A percentile compares a stretch with the other conserved stretches of the same genome.
These are phyloP conservation scores for Pachysandra terminalis DNA, from an alignment of 164 flowering plant species.

Conservation along the genomic window DNA sequence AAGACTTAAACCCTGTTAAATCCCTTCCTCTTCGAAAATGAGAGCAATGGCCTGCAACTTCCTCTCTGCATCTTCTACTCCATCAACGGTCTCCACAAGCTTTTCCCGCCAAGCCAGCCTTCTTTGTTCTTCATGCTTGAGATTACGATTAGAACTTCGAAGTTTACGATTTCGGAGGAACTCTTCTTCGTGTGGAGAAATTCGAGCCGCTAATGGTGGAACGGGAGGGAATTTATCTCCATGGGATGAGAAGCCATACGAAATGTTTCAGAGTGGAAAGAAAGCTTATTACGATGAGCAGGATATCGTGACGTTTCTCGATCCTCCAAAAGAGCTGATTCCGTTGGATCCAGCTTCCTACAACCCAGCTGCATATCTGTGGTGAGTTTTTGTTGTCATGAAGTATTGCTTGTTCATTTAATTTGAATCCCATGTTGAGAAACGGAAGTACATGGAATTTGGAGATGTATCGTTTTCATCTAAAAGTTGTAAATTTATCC, in stretches of 20 bases:
- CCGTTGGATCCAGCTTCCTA: conserved; percentile 70
- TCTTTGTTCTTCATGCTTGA: background rate
- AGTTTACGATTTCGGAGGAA: background rate
- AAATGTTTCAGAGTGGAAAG: conserved; percentile 38
- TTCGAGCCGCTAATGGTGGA: conserved; percentile 29
- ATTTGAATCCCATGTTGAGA: background rate
- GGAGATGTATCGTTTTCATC: too few species aligned
- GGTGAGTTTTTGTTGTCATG: conserved; percentile 33
- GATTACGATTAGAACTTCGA: background rate
- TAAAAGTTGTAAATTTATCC: too few species aligned
- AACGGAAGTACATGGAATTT: too few species aligned
- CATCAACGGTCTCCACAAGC: background rate
- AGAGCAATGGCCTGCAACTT: conserved; percentile 1
- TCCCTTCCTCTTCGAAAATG: conserved; percentile 1
- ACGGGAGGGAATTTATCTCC: conserved; percentile 24
- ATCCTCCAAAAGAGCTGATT: conserved; percentile 69
- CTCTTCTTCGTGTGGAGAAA: conserved; percentile 3
- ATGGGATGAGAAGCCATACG: conserved; percentile 59
- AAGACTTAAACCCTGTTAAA: conserved; percentile 8
- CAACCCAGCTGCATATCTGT: conserved; percentile 77
- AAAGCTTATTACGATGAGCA: conserved; percentile 54
- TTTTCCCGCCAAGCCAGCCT: conserved; percentile 4
- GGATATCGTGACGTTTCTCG: conserved; percentile 65
- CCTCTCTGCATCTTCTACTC: background rate
- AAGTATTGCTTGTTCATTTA: background rate